These are phyloP conservation scores for Fragilariopsis cylindrus DNA, from an alignment of 108 stramenopile genomes.

Conservation along the genomic window DNA sequence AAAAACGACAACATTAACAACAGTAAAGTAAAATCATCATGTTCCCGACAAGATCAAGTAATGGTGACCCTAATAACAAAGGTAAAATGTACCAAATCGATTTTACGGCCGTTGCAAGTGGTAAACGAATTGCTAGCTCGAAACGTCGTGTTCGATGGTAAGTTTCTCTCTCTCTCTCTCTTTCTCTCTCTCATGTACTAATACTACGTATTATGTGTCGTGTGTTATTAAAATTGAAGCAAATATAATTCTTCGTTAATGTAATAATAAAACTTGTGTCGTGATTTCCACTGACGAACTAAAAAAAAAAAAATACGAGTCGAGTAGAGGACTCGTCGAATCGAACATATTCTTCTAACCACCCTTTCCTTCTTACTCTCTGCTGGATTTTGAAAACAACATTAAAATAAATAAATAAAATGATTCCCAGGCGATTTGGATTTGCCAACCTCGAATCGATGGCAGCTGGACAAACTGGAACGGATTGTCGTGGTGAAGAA, in stretches of 20 bases:
- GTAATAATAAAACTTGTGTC: no score
- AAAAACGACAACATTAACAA: neutral
- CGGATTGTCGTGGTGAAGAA: constrained; percentile 88
- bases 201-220: no score
- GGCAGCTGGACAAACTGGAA: constrained; percentile 80
- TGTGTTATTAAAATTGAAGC: no score
- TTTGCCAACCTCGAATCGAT: constrained; percentile 85
- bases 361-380: neutral
- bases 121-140: constrained; percentile 83
- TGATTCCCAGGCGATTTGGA: constrained; percentile 79
- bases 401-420: neutral
- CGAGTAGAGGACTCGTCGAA: no score
- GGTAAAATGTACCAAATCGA: constrained; percentile 84
- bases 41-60: neutral
- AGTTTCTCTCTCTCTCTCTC: constrained; percentile 14
- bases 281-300: neutral
- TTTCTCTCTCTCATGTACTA: neutral
- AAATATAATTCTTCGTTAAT: no score
- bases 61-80: neutral
- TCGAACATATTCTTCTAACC: no score
- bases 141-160: constrained; percentile 88
- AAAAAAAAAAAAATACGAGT: no score
- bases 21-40: neutral
- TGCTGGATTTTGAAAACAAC: neutral
- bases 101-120: constrained; percentile 83